These are phyloP conservation scores for Cryphonectria nitschkei DNA, from an alignment of 2,329 filamentous ascomycete genomes.

Conservation along the genomic window DNA sequence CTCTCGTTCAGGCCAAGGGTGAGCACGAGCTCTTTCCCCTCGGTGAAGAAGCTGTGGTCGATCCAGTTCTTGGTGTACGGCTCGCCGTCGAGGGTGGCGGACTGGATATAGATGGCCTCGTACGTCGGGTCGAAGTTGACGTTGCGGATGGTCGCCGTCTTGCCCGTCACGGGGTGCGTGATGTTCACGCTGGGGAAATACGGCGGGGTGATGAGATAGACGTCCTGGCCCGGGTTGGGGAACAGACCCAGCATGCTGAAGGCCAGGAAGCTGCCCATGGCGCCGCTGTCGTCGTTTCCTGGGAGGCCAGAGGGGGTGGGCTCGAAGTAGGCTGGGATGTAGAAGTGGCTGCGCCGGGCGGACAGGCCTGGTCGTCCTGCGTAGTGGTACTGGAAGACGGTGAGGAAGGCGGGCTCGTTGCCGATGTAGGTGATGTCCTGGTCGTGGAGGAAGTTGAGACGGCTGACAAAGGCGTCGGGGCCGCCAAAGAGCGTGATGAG, in stretches of 20 bases:
- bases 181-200: conserved; percentile 67
- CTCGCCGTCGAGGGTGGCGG: conserved; percentile 63
- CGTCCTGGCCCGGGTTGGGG: conserved; percentile 69
- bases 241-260: conserved; percentile 73
- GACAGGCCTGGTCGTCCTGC: conserved; percentile 64
- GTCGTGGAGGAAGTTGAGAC: conserved; percentile 68
- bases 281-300: conserved; percentile 72
- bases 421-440: conserved; percentile 62
- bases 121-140: conserved; percentile 65
- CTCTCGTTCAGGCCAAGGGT: conserved; percentile 65
- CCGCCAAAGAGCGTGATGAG: conserved; percentile 66
- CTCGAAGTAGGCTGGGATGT: conserved; percentile 68
- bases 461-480: conserved; percentile 55
- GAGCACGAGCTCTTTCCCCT: conserved; percentile 67
- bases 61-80: conserved; percentile 69
- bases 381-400: conserved; percentile 72
- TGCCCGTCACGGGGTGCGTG: conserved; percentile 60
- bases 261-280: conserved; percentile 70
- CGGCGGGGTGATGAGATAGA: conserved; percentile 72
- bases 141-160: conserved; percentile 62
- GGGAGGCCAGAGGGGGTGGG: conserved; percentile 63
- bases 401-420: conserved; percentile 64
- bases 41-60: conserved; percentile 67
- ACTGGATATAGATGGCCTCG: conserved; percentile 66
- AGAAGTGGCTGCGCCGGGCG: conserved; percentile 60